These are phyloP conservation scores for Phtheirospermum japonicum DNA, from an alignment of 257 asterid species.

Conservation along the genomic window DNA sequence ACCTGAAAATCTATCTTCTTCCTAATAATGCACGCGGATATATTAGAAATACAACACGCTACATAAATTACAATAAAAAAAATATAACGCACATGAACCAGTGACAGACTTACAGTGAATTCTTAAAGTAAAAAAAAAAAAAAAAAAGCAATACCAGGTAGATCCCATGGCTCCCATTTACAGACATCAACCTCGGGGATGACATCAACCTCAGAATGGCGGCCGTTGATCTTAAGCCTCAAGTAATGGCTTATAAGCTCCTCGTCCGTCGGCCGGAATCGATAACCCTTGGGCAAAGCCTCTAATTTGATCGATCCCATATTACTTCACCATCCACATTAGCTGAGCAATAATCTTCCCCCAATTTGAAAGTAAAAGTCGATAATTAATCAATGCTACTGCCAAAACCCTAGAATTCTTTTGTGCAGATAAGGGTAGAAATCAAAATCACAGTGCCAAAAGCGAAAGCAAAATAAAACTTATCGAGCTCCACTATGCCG, in stretches of 20 bases:
- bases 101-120: background rate
- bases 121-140: too few relatives aligned
- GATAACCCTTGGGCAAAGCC: constrained; percentile 66
- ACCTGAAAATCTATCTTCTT: background rate
- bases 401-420: constrained; percentile 18
- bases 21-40: background rate
- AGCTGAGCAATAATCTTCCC: constrained; percentile 5
- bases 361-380: background rate
- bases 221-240: constrained; percentile 69
- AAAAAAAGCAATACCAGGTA: constrained; percentile 51
- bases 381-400: background rate
- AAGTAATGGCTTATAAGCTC: constrained; percentile 69
- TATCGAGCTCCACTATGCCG: constrained; percentile 21
- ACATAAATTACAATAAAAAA: constrained; percentile 12
- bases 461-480: constrained; percentile 7
- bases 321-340: constrained; percentile 22
- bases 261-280: constrained; percentile 77
- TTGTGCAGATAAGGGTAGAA: background rate
- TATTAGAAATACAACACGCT: constrained; percentile 3
- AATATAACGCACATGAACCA: constrained; percentile 1
- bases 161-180: constrained; percentile 95
- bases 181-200: constrained; percentile 82
- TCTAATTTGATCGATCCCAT: constrained; percentile 41
- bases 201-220: constrained; percentile 56
- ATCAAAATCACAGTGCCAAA: background rate